Evolutionary conservation across 2,329 filamentous ascomycete genomes (phyloP), one percentile per base, ranked within the genome.

Genomic region (Colletotrichum incanum): DNA sequence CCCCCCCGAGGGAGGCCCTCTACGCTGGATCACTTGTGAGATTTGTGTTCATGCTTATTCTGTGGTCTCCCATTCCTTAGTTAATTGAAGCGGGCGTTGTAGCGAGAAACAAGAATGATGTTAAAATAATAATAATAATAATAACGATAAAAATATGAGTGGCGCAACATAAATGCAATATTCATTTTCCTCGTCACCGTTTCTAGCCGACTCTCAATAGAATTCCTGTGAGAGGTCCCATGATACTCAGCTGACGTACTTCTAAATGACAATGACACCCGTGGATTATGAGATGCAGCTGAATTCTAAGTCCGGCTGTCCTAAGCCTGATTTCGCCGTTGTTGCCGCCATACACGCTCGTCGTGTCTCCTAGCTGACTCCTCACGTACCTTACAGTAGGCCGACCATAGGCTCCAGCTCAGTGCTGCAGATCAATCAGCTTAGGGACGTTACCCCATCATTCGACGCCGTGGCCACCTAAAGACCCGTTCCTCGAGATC

Each of bases 41-140:
- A 67, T 71, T 50, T 61, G 67, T 71, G 67, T 61, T 71, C 67
- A 71, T 71, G 68, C 68, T 71, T 71, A 71, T 71, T 71, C 26
- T 62, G 49, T 67, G 64, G 68, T 37, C 58, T 54, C 56, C 5
- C 62, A 60, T 49, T 62, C 47, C 47, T 41, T 23, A 18, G 20
- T 26, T 18, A 7, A 5, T 34, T n/a, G 3, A 28, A 34, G 47
- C 23, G 47, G 47, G 47, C 47, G 23, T 50, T 18, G 47, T 3
- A 16, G 47, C 47, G 47, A 26, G 47, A 14, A 45, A 28, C 9
- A 28, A 8, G 5, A 28, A 28, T 16, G 18, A 18, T 2, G n/a
- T 11, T 23, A 34, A 50, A 16, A 59, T 45, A 4, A 39, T 50
- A 9, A 26, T 6, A 7, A 49, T 49, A 58, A 39, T 26, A 26